phyloP scores from a whole-genome alignment of 2,329 filamentous ascomycete genomes.

The Bretziella fagacearum region DNA sequence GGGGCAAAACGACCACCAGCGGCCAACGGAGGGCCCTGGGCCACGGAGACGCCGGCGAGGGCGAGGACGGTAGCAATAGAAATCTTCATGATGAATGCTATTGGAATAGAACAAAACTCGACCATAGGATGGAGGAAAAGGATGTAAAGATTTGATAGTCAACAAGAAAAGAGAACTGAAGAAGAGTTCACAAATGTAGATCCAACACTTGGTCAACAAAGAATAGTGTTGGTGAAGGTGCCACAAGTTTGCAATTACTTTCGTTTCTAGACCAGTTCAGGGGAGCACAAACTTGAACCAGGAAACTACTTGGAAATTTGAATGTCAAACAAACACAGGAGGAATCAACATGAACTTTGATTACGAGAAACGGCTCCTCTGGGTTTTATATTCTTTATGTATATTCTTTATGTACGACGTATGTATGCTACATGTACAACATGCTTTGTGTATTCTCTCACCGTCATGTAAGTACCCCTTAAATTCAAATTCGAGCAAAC shows the following conservation, averaged over 20 bases:
- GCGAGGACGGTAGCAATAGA: slow-evolving; percentile 4
- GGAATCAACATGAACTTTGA: no score
- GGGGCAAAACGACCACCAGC: neutral
- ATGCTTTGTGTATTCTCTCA: no score
- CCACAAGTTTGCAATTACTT: neutral
- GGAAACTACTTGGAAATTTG: no score
- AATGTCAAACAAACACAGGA: no score
- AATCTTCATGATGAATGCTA: slow-evolving; percentile 7
- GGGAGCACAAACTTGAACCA: no score
- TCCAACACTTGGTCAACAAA: neutral
- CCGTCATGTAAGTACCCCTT: slow-evolving; percentile 1
- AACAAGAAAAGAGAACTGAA: neutral
- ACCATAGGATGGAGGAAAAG: no score
- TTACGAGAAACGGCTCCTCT: no score
- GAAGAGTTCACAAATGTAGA: no score
- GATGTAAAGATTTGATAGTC: neutral
- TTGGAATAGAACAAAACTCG: neutral
- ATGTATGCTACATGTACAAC: neutral
- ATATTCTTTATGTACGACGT: no score
- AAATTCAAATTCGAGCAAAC: neutral
- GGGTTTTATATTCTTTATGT: no score
- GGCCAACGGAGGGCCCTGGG: neutral
- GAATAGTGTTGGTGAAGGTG: neutral
- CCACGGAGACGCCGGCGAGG: neutral
- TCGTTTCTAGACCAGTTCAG: neutral